phyloP scores from a whole-genome alignment of 345 rosid genomes.

The Eutrema japonicum region DNA sequence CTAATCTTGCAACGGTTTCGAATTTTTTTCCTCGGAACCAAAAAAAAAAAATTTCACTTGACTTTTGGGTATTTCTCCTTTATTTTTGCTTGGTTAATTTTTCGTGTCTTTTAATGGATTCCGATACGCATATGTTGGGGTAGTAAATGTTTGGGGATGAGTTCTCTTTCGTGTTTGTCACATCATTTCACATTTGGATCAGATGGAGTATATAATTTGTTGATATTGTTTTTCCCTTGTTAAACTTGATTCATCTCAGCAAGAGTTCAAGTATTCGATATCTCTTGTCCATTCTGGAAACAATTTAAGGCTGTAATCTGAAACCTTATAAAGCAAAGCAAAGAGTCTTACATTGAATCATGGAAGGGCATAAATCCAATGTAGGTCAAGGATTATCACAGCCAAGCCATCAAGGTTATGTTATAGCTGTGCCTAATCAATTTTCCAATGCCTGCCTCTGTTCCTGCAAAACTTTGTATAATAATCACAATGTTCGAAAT shows the following conservation, averaged over 20 bases:
- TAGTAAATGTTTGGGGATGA: background rate
- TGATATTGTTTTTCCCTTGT: background rate
- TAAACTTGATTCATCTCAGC: background rate
- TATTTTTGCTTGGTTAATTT: background rate
- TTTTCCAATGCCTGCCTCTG: background rate
- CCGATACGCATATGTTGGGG: background rate
- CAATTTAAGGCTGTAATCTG: slow-evolving; percentile 43
- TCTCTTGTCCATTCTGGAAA: background rate
- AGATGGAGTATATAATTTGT: background rate
- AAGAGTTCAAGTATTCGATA: background rate
- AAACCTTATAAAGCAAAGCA: slow-evolving; percentile 42
- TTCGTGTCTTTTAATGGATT: background rate
- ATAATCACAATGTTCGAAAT: background rate
- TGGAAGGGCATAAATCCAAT: slow-evolving; percentile 19
- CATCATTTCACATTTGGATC: background rate
- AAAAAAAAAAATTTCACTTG: background rate
- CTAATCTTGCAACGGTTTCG: slow-evolving; percentile 8
- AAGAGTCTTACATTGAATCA: slow-evolving; percentile 47
- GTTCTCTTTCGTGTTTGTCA: background rate
- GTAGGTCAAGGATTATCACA: slow-evolving; percentile 13
- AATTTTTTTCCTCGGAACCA: background rate
- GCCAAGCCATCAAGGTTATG: background rate
- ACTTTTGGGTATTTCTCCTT: background rate
- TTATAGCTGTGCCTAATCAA: background rate
- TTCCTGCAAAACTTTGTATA: background rate